Conservation (phyloP, 1,139 yeast genomes). For the Taphrina pruni region DNA sequence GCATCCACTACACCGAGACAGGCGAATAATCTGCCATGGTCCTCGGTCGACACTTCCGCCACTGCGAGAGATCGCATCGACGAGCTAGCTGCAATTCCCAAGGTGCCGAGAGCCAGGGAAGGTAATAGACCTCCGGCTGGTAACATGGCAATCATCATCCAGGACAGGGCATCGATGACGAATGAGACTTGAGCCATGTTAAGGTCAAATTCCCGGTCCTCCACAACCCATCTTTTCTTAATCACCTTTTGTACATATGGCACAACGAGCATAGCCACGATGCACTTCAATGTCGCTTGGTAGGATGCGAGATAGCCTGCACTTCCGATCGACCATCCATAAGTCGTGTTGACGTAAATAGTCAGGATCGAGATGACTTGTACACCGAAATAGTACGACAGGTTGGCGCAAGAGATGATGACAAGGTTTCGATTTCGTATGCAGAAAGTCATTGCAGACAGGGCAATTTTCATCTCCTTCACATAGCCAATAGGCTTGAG, state of each 20-base stretch:
- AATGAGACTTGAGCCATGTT: slow-evolving; percentile 4
- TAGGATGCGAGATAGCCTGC: slow-evolving; percentile 11
- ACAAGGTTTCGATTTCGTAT: neutral
- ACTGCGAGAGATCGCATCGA: slow-evolving; percentile 11
- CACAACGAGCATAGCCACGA: neutral
- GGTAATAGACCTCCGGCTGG: slow-evolving; percentile 11
- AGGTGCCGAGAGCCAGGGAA: slow-evolving; percentile 1
- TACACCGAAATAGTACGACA: slow-evolving; percentile 9
- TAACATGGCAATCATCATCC: slow-evolving; percentile 12
- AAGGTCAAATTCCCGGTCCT: slow-evolving; percentile 1
- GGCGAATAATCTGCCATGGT: slow-evolving; percentile 5
- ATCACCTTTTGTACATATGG: neutral
- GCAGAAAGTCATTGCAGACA: slow-evolving; percentile 6
- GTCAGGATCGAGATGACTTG: slow-evolving; percentile 8
- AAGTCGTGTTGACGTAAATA: slow-evolving; percentile 1
- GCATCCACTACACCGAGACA: slow-evolving; percentile 13
- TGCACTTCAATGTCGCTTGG: neutral
- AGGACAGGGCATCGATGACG: slow-evolving; percentile 5
- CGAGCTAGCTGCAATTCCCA: slow-evolving; percentile 6
- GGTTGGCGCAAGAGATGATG: neutral
- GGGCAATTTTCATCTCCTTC: slow-evolving; percentile 9
- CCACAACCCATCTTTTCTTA: neutral
- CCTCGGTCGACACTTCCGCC: neutral
- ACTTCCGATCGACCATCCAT: slow-evolving; percentile 16
- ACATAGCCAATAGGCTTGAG: neutral